A percentile compares a stretch with the other conserved stretches of the same genome.
Conservation (phyloP, 139 green algal species). For the Chlamydomonas urium region DNA sequence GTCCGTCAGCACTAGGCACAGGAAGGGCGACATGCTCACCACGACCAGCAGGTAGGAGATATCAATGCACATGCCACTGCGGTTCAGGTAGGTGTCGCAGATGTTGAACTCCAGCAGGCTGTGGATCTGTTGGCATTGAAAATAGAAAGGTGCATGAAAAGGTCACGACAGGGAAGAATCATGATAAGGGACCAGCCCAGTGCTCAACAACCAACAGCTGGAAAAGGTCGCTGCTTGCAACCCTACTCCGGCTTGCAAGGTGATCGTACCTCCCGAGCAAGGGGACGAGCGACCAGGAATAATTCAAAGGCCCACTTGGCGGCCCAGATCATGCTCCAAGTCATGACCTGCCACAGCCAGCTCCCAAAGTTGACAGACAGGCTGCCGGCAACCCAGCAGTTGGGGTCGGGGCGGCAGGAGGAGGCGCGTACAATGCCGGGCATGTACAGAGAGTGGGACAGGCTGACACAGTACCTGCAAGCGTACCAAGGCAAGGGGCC, state of each 20-base stretch:
- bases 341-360: neutral
- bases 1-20: neutral
- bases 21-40: neutral
- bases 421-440: constrained; percentile 16
- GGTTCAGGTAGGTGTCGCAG: neutral
- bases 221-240: too few relatives aligned
- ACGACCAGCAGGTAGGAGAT: constrained; percentile 1
- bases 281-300: neutral
- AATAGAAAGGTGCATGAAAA: too few relatives aligned
- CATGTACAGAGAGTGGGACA: constrained; percentile 31
- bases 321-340: neutral
- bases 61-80: neutral
- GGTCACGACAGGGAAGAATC: too few relatives aligned
- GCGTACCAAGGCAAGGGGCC: too few relatives aligned
- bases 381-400: constrained; percentile 23
- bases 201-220: too few relatives aligned
- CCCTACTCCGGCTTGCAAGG: too few relatives aligned
- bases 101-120: constrained; percentile 17
- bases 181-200: too few relatives aligned
- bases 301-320: constrained; percentile 6
- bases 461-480: constrained; percentile 15
- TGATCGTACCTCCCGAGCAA: neutral
- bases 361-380: neutral
- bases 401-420: constrained; percentile 15
- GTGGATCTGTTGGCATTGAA: constrained; percentile 8